phyloP scores from a whole-genome alignment of 179 eudicot species.

The Spinacia oleracea region DNA sequence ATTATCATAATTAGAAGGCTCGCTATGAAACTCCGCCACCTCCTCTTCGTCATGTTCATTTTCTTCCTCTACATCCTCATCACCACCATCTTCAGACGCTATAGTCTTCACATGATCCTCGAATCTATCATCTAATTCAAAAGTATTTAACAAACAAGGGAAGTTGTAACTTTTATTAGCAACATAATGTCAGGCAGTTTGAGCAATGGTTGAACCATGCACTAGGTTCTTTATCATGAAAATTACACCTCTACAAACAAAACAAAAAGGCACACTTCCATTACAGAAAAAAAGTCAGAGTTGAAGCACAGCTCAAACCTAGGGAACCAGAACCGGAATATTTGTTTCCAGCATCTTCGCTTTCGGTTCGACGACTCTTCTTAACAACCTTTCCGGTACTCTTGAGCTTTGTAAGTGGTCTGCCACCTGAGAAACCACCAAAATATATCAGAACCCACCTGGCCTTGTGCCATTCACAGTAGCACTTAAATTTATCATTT shows the following conservation, averaged over 20 bases:
- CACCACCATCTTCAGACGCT: slow-evolving; percentile 44
- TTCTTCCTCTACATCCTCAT: slow-evolving; percentile 28
- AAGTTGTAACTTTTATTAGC: background rate
- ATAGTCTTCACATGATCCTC: slow-evolving; percentile 31
- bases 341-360: slow-evolving; percentile 18
- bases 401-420: slow-evolving; percentile 13
- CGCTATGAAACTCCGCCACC: slow-evolving; percentile 33
- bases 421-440: slow-evolving; percentile 14
- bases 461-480: background rate
- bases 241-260: background rate
- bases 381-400: slow-evolving; percentile 13
- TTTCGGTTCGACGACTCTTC: slow-evolving; percentile 22
- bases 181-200: background rate
- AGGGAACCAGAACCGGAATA: slow-evolving; percentile 13
- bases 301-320: slow-evolving; percentile 25
- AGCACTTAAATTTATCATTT: background rate
- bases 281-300: background rate
- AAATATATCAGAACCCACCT: background rate
- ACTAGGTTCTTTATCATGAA: background rate
- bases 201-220: background rate
- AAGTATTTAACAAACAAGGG: background rate
- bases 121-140: slow-evolving; percentile 32
- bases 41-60: slow-evolving; percentile 35
- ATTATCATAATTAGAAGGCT: slow-evolving; percentile 56
- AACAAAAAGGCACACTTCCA: background rate